These are phyloP conservation scores for Crassisporium funariophilum DNA, from an alignment of 768 basidiomycete species.

Conservation along the genomic window DNA sequence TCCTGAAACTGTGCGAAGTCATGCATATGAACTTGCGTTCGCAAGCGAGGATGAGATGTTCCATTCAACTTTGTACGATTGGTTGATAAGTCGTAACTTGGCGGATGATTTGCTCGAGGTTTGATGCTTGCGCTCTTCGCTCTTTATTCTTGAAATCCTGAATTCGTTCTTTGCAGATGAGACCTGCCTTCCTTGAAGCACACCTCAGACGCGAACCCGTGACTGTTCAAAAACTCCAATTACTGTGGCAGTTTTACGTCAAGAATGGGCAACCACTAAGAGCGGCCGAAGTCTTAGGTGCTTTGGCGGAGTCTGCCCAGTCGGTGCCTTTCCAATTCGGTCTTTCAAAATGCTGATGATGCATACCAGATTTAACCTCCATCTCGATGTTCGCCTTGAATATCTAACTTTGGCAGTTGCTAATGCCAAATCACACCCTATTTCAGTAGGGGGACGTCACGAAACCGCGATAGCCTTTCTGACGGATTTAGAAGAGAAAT, in stretches of 20 bases:
- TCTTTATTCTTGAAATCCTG: neutral
- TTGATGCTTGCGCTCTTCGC: conserved; percentile 21
- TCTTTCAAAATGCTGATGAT: conserved; percentile 4
- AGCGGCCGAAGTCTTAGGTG: conserved; percentile 84
- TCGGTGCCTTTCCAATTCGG: conserved; percentile 40
- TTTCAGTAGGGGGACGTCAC: conserved; percentile 73
- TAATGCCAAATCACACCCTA: conserved; percentile 93
- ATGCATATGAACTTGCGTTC: conserved; percentile 88
- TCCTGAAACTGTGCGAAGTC: conserved; percentile 72
- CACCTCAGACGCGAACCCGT: conserved; percentile 83
- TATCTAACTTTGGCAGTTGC: conserved; percentile 93
- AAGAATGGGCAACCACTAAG: conserved; percentile 85
- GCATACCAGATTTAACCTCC: conserved; percentile 57
- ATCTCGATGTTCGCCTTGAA: conserved; percentile 78
- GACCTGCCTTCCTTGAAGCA: conserved; percentile 85
- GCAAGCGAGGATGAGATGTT: conserved; percentile 88
- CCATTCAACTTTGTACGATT: conserved; percentile 92
- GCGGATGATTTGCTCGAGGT: conserved; percentile 93
- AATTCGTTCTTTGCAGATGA: conserved; percentile 54
- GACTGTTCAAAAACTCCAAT: conserved; percentile 79
- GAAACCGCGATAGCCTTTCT: conserved; percentile 94
- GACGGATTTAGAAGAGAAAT: conserved; percentile 92
- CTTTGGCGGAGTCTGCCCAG: conserved; percentile 84
- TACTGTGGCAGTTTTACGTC: conserved; percentile 97
- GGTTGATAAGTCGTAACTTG: conserved; percentile 79